phyloP scores from a whole-genome alignment of 2,329 filamentous ascomycete genomes.

The Botrytis pseudocinerea region DNA sequence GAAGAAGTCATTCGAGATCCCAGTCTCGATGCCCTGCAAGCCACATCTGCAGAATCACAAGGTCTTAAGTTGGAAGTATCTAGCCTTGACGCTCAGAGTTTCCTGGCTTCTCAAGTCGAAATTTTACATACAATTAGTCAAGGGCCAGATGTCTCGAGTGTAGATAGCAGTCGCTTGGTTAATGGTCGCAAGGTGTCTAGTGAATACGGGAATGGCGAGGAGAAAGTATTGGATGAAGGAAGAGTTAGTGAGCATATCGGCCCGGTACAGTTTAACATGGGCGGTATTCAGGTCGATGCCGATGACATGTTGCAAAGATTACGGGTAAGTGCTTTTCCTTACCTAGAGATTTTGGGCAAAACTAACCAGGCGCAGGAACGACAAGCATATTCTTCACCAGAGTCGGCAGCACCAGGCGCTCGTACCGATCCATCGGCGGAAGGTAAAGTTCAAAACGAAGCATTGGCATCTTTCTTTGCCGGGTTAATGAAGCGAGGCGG shows the following conservation, averaged over 20 bases:
- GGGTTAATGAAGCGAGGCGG: constrained; percentile 56
- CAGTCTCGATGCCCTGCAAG: constrained; percentile 60
- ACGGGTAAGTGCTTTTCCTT: constrained; percentile 57
- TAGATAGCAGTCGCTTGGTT: constrained; percentile 35
- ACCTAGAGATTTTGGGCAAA: background rate
- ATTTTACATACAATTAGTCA: constrained; percentile 66
- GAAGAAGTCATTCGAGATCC: constrained; percentile 79
- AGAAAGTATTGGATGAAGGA: constrained; percentile 34
- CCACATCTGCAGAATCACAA: constrained; percentile 50
- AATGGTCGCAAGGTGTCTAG: constrained; percentile 32
- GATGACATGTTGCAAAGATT: constrained; percentile 88
- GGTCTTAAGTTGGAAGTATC: constrained; percentile 53
- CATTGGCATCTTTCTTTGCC: constrained; percentile 60
- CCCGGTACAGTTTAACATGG: constrained; percentile 96
- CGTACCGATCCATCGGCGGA: constrained; percentile 37
- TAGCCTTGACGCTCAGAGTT: constrained; percentile 74
- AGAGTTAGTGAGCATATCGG: constrained; percentile 72
- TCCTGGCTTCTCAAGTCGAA: constrained; percentile 73
- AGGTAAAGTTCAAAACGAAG: constrained; percentile 58
- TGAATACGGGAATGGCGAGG: constrained; percentile 31
- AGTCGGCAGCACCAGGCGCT: constrained; percentile 37
- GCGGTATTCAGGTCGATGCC: constrained; percentile 92
- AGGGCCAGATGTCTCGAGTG: constrained; percentile 51
- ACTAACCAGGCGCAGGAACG: constrained; percentile 37
- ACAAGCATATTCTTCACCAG: constrained; percentile 40